Conservation (phyloP, 495 filamentous ascomycete species). For the Hyaloscypha variabilis region DNA sequence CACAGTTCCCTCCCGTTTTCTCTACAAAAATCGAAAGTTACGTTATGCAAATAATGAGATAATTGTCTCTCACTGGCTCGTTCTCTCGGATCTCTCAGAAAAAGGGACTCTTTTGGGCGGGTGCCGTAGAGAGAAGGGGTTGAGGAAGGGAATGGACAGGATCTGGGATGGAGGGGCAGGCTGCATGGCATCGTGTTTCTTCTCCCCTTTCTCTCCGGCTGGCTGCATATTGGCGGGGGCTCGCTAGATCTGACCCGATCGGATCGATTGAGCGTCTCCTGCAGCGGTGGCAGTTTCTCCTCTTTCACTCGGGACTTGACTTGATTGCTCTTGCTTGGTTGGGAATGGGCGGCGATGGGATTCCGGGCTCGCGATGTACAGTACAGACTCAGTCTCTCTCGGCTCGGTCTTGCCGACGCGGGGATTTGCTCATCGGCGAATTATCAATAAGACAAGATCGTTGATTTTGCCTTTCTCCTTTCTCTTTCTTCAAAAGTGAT, state of each 20-base stretch:
- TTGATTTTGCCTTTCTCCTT: background rate
- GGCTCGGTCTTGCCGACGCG: no score
- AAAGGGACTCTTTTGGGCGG: slow-evolving; percentile 3
- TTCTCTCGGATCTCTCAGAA: background rate
- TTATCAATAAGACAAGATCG: background rate
- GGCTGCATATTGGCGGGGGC: background rate
- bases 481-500: background rate
- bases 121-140: background rate
- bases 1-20: slow-evolving; percentile 21
- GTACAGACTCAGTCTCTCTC: no score
- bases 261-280: background rate
- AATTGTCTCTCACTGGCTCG: slow-evolving; percentile 22
- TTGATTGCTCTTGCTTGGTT: no score
- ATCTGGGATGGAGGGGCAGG: background rate
- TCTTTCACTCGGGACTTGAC: background rate
- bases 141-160: background rate
- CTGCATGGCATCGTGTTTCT: background rate
- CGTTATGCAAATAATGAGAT: slow-evolving; percentile 27
- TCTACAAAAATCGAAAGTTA: slow-evolving; percentile 22
- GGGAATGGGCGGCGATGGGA: no score
- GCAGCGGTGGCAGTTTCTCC: background rate
- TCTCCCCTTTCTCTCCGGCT: slow-evolving; percentile 3
- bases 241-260: background rate
- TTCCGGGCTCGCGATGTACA: no score
- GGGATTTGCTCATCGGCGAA: slow-evolving; percentile 1